Base-by-base conservation (phyloP, 1,284 basidiomycete genomes). In the Papiliotrema terrestris region DNA sequence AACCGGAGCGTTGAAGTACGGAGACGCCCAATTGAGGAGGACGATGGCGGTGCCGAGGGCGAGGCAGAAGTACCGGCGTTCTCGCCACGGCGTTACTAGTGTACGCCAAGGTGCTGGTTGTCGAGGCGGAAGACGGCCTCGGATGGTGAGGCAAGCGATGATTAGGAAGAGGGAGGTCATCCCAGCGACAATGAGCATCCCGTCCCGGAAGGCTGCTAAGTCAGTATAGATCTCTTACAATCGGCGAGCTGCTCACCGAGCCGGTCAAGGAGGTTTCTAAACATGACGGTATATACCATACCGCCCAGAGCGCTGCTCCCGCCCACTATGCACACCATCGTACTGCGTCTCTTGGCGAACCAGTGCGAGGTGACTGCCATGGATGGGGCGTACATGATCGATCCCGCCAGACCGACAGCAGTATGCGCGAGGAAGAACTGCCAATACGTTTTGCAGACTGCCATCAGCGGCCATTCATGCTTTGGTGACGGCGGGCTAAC, bases 401-500 rank as follows among this genome's bases (percentile, higher is more conserved):
- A 61, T 0, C 67, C 72, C 0, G 68, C 63, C 9, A 70, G 51
- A 25, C 74, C 72, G 45, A 71, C 72, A 3, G 68, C 59, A 13
- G 68, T 46, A 39, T 71, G 71, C 1, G 70, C 68, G 4, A 75
- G 65, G 19, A 75, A 54, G 60, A 76, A 72, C 49, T 76, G 74
- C 55, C 70, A 76, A 58, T 69, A 76, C 45, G 67, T 60, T 22
- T 69, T 55, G 26, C 68, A 71, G 56, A 76, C 68, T 62, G 52
- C 8, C 1, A 23, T n/a, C n/a, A 19, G 42, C 39, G 17, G 15
- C 4, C 11, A 25, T 20, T 19, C 45, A 9, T 46, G 43, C 19
- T 45, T n/a, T 20, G 29, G 5, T n/a, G 2, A 2, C 49, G 48
- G 47, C 8, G 11, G 35, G 66, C 68, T 62, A 51, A 71, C 71